Conservation (phyloP, 2,329 filamentous ascomycete genomes). For the Colletotrichum echinochloae region DNA sequence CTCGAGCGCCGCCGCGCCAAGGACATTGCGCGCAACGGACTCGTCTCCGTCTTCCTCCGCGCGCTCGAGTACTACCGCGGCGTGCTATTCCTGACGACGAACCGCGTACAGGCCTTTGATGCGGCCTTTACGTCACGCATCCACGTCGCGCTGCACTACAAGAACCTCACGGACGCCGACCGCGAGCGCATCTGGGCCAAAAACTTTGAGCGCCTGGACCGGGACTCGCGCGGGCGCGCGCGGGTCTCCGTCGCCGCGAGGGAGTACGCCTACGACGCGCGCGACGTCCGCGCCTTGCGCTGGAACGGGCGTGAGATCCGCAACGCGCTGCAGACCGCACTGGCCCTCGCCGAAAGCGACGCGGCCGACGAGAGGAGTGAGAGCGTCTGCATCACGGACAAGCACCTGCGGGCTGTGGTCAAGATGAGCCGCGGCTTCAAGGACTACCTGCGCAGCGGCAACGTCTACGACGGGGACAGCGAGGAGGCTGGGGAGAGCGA, state of each 20-base stretch:
- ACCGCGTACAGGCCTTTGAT: constrained; percentile 55
- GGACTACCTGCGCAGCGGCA: constrained; percentile 46
- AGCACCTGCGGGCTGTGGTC: constrained; percentile 44
- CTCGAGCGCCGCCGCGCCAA: constrained; percentile 62
- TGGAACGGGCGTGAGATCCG: constrained; percentile 50
- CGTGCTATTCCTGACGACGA: constrained; percentile 64
- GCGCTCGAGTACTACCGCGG: constrained; percentile 64
- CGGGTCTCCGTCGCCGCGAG: constrained; percentile 42
- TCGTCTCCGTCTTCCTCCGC: constrained; percentile 63
- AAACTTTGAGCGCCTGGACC: constrained; percentile 46
- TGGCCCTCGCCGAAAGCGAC: constrained; percentile 47
- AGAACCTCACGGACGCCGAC: constrained; percentile 46
- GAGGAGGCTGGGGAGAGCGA: constrained; percentile 36
- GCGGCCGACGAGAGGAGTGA: constrained; percentile 40
- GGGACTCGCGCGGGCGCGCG: constrained; percentile 45
- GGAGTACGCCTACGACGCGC: constrained; percentile 43
- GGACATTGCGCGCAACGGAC: constrained; percentile 60
- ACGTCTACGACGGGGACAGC: constrained; percentile 36
- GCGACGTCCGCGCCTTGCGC: constrained; percentile 41
- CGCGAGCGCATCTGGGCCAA: constrained; percentile 48
- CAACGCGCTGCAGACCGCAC: constrained; percentile 51
- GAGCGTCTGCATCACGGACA: constrained; percentile 40
- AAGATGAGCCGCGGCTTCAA: constrained; percentile 44
- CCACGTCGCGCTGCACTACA: constrained; percentile 48
- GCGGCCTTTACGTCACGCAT: constrained; percentile 50